Base-by-base conservation (phyloP, 306 rosid genomes). In the Dalbergia cochinchinensis region DNA sequence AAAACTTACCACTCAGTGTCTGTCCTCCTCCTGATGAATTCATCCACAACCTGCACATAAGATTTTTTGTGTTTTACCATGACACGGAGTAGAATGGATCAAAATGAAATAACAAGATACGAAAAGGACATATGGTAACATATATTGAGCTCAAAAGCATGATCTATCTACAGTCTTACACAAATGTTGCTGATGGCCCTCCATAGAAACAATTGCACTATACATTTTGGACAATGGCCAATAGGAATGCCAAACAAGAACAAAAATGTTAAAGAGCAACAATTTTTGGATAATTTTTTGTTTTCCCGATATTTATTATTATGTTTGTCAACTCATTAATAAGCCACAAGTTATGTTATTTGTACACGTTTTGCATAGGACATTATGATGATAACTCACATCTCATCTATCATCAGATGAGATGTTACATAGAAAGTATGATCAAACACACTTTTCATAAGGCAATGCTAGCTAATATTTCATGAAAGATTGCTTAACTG, bases 21-120 rank as follows among this genome's bases (percentile, higher is more conserved):
- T 33, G 79, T 81, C 62, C 91, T 84, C 74, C 98, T 86, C 82
- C 86, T 92, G 31, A 92, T 77, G 83, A 94, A 88, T 76, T 94
- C 98, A 64, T 94, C 91, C 20, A 83, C 94, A 45, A 94, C 98
- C 98, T 94, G 80, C 76, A 74, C 61, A 74, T 71, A 54, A 70
- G 73, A 79, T 50, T 74, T 50, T 74, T 68, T 11, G 58, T 18
- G 74, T 34, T 54, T 79, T 69, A 15, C 16, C 50, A 57, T 47
- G 19, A 44, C 45, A 11, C 9, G 78, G 39, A 11, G 47, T 44
- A 54, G 71, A 57, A 47, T 68, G 7, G 22, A 76, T 47, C 51
- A 15, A 34, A 60, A 26, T 9, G 55, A 69, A 76, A 60, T 42
- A 76, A 76, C 26, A 48, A 34, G 4, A 18, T 33, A 51, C 19